Evolutionary conservation across 345 rosid genomes (phyloP).

Genomic region (Syzygium jambos): DNA sequence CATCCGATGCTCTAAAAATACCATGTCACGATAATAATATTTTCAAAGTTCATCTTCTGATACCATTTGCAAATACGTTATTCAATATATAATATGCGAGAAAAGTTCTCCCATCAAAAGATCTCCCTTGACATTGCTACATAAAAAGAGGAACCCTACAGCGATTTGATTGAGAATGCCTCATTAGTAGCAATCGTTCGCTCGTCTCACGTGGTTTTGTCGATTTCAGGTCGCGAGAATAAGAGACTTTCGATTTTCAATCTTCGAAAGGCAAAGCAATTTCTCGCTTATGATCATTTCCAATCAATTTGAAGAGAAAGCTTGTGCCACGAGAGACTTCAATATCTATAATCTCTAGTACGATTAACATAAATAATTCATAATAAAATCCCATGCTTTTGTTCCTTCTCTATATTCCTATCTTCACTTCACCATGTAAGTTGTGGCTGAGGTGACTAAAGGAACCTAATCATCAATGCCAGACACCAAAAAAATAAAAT

Average conservation of each 20-base stretch:
- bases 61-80: neutral
- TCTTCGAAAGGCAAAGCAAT: neutral
- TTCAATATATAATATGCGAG: neutral
- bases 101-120: neutral
- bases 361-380: neutral
- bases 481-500: neutral
- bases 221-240: neutral
- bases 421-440: neutral
- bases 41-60: neutral
- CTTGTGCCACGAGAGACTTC: neutral
- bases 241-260: neutral
- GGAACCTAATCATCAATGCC: neutral
- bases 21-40: neutral
- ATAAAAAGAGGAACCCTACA: neutral
- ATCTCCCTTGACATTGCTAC: neutral
- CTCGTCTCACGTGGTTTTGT: neutral
- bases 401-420: neutral
- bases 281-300: neutral
- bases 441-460: neutral
- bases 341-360: neutral
- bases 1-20: neutral
- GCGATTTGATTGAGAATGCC: neutral
- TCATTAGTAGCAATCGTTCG: neutral
- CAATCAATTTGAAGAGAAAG: neutral
- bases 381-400: neutral